Conservation (phyloP, 345 rosid species). For the Eutrema heterophyllum region DNA sequence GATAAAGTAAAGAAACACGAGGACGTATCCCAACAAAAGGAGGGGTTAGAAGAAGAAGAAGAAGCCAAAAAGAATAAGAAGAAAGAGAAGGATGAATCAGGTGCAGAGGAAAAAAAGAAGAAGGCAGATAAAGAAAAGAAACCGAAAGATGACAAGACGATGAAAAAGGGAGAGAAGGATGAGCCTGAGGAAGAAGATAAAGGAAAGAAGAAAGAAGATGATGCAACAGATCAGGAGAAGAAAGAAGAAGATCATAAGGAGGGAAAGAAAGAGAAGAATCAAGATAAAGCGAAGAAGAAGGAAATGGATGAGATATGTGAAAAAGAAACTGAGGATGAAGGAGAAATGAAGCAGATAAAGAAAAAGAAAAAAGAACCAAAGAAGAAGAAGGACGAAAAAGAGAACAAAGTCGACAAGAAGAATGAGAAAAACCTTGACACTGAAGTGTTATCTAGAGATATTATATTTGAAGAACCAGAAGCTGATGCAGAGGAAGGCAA, state of each 20-base stretch:
- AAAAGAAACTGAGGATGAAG: constrained; percentile 1
- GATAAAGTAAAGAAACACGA: too few species aligned
- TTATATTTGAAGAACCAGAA: constrained; percentile 7
- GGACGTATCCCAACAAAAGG: too few species aligned
- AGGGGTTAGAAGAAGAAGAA: too few species aligned
- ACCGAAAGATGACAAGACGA: not conserved
- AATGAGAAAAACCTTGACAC: constrained; percentile 8
- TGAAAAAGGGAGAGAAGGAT: not conserved
- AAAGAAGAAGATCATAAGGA: not conserved
- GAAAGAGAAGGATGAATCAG: not conserved
- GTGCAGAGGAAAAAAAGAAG: not conserved
- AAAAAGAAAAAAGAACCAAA: not conserved
- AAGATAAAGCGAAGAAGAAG: not conserved
- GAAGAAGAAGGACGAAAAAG: not conserved
- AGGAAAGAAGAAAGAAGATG: not conserved
- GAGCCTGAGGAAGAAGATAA: constrained; percentile 1
- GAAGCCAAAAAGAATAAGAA: too few species aligned
- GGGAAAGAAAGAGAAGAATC: not conserved
- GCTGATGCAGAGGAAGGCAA: not conserved
- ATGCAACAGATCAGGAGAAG: not conserved
- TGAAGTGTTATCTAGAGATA: constrained; percentile 6
- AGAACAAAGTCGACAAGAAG: not conserved
- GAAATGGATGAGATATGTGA: not conserved
- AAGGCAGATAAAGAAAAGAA: constrained; percentile 7
- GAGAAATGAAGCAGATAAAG: constrained; percentile 1